Conservation (phyloP, 176 grass and related monocot species). For the Pontederia paniculata region DNA sequence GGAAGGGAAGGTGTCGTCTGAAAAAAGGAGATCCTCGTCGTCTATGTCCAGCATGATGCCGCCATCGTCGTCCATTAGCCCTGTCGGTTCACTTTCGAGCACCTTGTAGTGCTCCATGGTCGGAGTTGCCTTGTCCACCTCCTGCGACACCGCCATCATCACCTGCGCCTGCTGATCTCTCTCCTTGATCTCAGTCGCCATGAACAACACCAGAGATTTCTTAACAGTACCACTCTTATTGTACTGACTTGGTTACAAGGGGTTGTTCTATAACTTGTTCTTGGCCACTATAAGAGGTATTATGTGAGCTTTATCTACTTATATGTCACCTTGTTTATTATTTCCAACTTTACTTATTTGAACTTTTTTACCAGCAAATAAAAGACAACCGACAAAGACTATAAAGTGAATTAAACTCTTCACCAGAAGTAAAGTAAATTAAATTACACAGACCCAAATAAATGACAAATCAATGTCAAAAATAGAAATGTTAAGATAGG, state of each 20-base stretch:
- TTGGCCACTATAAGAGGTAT: not conserved
- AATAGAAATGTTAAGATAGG: too few species aligned
- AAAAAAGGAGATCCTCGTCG: conserved; percentile 57
- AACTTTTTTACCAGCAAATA: not conserved
- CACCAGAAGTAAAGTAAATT: not conserved
- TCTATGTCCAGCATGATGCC: conserved; percentile 15
- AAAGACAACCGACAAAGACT: not conserved
- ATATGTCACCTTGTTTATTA: not conserved
- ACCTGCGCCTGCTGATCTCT: not conserved
- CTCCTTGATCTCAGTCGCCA: not conserved
- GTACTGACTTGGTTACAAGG: too few species aligned
- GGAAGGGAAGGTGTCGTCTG: conserved; percentile 49
- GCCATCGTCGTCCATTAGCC: not conserved
- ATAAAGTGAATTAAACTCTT: not conserved
- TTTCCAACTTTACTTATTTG: too few species aligned
- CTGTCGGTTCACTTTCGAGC: conserved; percentile 9
- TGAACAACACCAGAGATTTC: too few species aligned
- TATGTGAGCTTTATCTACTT: not conserved
- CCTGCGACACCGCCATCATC: conserved; percentile 13
- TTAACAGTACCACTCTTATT: too few species aligned
- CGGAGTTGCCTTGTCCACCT: conserved; percentile 9
- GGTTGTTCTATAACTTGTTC: not conserved
- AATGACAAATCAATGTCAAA: too few species aligned
- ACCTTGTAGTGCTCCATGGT: conserved; percentile 11
- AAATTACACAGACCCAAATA: not conserved